These are phyloP conservation scores for Trametes gibbosa DNA, from an alignment of 768 basidiomycete species.

Conservation along the genomic window DNA sequence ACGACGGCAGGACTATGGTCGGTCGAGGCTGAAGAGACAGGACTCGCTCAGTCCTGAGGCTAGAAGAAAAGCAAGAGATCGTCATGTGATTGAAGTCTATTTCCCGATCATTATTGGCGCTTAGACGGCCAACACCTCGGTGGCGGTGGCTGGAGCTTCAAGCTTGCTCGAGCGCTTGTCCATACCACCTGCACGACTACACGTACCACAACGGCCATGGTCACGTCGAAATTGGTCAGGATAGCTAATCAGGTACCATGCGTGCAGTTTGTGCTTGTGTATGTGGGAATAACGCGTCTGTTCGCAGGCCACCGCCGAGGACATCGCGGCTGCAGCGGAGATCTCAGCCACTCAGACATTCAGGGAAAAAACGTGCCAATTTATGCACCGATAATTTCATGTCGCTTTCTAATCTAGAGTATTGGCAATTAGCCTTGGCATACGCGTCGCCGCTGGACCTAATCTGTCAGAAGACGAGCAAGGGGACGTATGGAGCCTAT, in stretches of 20 bases:
- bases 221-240: background rate
- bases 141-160: constrained; percentile 1
- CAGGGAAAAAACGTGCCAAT: background rate
- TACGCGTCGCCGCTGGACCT: constrained; percentile 15
- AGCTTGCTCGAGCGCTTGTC: no score
- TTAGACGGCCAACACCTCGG: background rate
- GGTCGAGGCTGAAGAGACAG: background rate
- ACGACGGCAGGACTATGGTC: background rate
- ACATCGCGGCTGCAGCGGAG: background rate
- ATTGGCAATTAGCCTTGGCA: background rate
- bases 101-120: constrained; percentile 15
- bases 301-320: background rate
- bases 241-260: constrained; percentile 2
- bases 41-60: no score
- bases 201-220: background rate
- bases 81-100: constrained; percentile 13
- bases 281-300: background rate
- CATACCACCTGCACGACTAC: no score
- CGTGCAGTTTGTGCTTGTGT: background rate
- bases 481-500: constrained; percentile 46
- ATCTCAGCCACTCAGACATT: background rate
- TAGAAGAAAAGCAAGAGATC: constrained; percentile 1
- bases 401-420: no score
- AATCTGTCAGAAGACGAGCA: constrained; percentile 38
- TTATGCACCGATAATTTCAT: no score